A percentile compares a stretch with the other conserved stretches of the same genome.
These are phyloP conservation scores for Fraxinus xanthoxyloides DNA, from an alignment of 305 asterid species.

Conservation along the genomic window DNA sequence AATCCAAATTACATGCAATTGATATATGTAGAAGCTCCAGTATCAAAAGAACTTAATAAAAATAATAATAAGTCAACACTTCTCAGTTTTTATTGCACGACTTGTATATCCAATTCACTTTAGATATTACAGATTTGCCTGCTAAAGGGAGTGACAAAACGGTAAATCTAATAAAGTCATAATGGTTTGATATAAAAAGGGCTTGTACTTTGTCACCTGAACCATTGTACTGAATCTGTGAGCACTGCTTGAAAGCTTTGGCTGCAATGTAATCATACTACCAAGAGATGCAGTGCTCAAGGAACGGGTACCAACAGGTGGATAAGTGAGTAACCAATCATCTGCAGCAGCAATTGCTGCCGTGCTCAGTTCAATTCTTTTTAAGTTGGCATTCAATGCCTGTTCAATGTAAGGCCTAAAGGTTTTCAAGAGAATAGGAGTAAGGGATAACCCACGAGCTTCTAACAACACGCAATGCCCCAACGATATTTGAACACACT, in stretches of 20 bases:
- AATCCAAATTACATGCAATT: slow-evolving; percentile 15
- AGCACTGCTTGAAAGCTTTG: slow-evolving; percentile 75
- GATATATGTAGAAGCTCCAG: neutral
- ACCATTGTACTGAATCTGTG: slow-evolving; percentile 79
- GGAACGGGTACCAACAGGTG: slow-evolving; percentile 56
- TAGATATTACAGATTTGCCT: neutral
- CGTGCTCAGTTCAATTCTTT: slow-evolving; percentile 65
- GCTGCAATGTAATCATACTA: slow-evolving; percentile 44
- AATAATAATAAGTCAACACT: neutral
- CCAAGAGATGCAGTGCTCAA: slow-evolving; percentile 44
- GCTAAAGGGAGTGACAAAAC: neutral
- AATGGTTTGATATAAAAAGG: neutral
- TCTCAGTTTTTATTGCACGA: neutral
- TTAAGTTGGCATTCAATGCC: slow-evolving; percentile 62
- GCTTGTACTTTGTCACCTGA: slow-evolving; percentile 44
- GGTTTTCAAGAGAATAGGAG: slow-evolving; percentile 58
- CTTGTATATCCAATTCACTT: neutral
- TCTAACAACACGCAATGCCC: slow-evolving; percentile 79
- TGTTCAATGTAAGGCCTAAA: slow-evolving; percentile 74
- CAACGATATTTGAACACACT: slow-evolving; percentile 67
- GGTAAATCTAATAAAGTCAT: neutral
- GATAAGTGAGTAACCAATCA: slow-evolving; percentile 67
- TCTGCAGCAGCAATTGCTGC: slow-evolving; percentile 85
- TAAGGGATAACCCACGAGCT: slow-evolving; percentile 76
- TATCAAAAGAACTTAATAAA: neutral